Evolutionary conservation across 768 basidiomycete species (phyloP).

Genomic region (Lactarius deliciosus): DNA sequence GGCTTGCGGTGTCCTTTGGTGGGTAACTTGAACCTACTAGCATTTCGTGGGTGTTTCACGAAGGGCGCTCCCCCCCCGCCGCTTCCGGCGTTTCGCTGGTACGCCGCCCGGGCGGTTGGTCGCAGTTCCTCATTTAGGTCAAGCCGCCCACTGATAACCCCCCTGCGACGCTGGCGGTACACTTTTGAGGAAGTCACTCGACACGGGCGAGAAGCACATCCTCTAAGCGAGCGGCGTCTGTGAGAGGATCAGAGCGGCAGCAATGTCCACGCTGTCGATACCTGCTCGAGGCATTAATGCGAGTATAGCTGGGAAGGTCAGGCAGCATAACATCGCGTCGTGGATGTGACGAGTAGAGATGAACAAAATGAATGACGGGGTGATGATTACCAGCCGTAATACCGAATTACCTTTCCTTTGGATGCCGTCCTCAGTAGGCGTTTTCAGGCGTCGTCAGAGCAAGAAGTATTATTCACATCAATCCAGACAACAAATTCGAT

Average conservation of each 20-base stretch:
- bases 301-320: neutral
- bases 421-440: neutral
- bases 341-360: neutral
- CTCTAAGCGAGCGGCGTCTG: constrained; percentile 33
- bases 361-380: neutral
- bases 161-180: constrained; percentile 31
- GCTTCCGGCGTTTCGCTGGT: constrained; percentile 20
- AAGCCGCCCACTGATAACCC: constrained; percentile 38
- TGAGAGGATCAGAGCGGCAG: constrained; percentile 31
- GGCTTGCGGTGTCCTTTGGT: neutral
- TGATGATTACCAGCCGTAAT: neutral
- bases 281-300: constrained; percentile 26
- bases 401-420: neutral
- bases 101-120: constrained; percentile 38
- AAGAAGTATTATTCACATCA: neutral
- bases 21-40: neutral
- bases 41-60: constrained; percentile 1
- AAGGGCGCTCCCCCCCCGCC: neutral
- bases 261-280: constrained; percentile 27
- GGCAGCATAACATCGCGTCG: neutral
- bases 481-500: neutral
- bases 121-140: constrained; percentile 26
- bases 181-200: constrained; percentile 37
- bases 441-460: neutral
- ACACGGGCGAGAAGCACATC: constrained; percentile 38